Base-by-base conservation (phyloP, 345 rosid genomes). In the Brassica cretica region DNA sequence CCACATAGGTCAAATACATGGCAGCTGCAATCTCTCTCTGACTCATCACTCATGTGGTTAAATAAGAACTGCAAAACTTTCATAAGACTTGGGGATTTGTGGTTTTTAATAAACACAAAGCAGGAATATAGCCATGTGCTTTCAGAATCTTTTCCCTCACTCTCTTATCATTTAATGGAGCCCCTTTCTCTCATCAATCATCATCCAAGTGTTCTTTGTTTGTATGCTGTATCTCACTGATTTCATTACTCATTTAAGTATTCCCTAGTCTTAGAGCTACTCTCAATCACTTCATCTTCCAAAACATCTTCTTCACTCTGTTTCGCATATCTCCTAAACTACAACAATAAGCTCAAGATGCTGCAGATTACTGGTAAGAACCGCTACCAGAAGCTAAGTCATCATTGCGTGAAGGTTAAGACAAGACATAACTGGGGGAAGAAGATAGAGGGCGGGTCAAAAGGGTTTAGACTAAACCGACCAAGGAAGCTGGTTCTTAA, bases 381-480 rank as follows among this genome's bases (percentile, higher is more conserved):
- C 62, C 79, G 83, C 16, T 85, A 86, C 51, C 73, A 82, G 82
- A 86, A 79, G 89, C 84, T 88, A 12, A 65, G 3, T 16, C 58
- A 77, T 10, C 77, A 66, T 32, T 67, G 46, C 18, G 85, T 49
- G 63, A 82, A 77, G 60, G 24, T 4, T 64, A 35, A 19, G 3
- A 68, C 72, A 41, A 84, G 88, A 56, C 61, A 70, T 51, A 14
- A 61, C 27, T 35, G 29, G 81, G 74, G 81, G 80, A 87, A 79
- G 88, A 79, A 79, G 24, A 21, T 62, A 0, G 78, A 68, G 4
- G 77, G 75, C 18, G 60, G 84, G 69, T 46, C 81, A 6, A 88
- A 80, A 86, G 92, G 91, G 16, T 37, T 89, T 11, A 77, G 91
- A 29, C 46, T 89, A 41, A 78, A 84, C 25, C 80, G 87, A 24